Base-by-base conservation (phyloP, 176 grass and related monocot species). In the Cenchrus fungigraminus region DNA sequence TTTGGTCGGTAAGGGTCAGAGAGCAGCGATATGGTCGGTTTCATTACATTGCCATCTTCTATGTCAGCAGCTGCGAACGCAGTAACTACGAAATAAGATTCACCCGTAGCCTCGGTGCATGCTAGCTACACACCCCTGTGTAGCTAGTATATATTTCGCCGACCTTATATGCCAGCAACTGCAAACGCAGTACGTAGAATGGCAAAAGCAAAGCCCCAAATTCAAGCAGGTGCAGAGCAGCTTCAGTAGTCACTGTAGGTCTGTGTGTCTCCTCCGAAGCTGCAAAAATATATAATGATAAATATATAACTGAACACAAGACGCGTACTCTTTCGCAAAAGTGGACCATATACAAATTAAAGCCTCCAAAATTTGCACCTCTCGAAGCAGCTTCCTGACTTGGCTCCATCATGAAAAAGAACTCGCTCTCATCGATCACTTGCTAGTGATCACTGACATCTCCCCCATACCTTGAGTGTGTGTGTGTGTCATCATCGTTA, bases 331-430 rank as follows among this genome's bases (percentile, higher is more conserved):
- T 32, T 76, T 45, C 76, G 15, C 74, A 61, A 10, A 74, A 78
- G 57, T 45, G 31, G 29, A 42, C n/a, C 63, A 80, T 25, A 25
- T 25, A 25, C 25, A 40, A 40, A 3, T 40, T 20, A 69, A 68
- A 82, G 64, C 9, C 25, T 87, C 78, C 71, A 85, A 71, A 76
- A 17, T 13, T 28, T 20, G 9, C 61, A 59, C 74, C 79, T 8
- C 44, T 20, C 89, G 61, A 75, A 87, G 84, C 89, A 90, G 61
- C 84, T 90, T 90, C 89, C 80, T 83, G 11, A 46, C 49, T 59
- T 79, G 80, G 79, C 28, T 61, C 57, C 74, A 67, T 89, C 7
- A 75, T 68, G 71, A 62, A 22, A 55, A 71, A 62, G 19, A 61
- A 40, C 3, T 62, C 9, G 59, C 58, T 43, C 52, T 13, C 19